Conservation (phyloP, 1,284 basidiomycete species). For the Puccinia coronata region DNA sequence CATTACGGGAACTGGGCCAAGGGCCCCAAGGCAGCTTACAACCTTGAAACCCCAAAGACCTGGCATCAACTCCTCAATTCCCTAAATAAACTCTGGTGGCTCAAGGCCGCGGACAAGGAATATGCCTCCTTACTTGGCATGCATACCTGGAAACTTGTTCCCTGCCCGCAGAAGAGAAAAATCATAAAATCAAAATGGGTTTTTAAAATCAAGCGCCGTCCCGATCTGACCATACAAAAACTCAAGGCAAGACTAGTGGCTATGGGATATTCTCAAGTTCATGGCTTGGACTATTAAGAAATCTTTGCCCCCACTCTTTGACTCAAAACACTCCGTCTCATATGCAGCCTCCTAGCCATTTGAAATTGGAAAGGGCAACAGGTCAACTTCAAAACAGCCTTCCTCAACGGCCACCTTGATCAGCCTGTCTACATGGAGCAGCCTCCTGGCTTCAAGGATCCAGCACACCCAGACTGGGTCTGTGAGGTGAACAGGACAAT, state of each 20-base stretch:
- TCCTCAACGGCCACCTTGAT: no score
- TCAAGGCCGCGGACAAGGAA: not conserved
- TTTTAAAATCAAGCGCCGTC: not conserved
- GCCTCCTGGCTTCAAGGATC: no score
- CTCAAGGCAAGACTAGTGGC: no score
- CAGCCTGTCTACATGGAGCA: no score
- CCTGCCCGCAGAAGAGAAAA: not conserved
- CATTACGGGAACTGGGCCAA: no score
- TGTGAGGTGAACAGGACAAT: not conserved
- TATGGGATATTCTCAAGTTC: constrained; percentile 37
- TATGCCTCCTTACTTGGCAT: not conserved
- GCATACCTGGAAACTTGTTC: not conserved
- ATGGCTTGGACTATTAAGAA: constrained; percentile 47
- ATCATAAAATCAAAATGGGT: constrained; percentile 13
- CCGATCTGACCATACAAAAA: not conserved
- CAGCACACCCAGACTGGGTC: constrained; percentile 6
- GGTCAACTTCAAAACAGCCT: no score
- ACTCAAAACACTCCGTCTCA: not conserved
- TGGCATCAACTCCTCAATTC: not conserved
- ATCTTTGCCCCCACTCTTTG: constrained; percentile 45
- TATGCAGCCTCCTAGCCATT: not conserved
- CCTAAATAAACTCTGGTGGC: no score
- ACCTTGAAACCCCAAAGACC: constrained; percentile 2
- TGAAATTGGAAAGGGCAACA: no score
- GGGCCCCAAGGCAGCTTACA: no score